phyloP scores from a whole-genome alignment of 345 rosid genomes.

The Linum lewisii region DNA sequence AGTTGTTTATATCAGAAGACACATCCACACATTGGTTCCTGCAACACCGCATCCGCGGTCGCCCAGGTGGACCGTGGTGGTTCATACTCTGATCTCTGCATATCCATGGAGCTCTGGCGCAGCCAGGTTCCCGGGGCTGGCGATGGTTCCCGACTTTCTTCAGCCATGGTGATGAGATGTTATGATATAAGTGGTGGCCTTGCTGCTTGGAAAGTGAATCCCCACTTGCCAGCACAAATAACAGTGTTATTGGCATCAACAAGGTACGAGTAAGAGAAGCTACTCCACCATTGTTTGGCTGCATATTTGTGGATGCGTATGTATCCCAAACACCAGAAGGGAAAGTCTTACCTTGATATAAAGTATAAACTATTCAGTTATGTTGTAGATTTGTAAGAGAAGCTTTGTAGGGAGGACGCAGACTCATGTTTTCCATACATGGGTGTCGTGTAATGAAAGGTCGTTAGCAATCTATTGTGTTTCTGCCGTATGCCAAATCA shows the following conservation, averaged over 20 bases:
- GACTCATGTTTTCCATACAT: slow-evolving; percentile 36
- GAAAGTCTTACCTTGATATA: slow-evolving; percentile 1
- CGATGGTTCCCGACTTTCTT: slow-evolving; percentile 15
- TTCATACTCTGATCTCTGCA: slow-evolving; percentile 22
- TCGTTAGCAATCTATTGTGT: background rate
- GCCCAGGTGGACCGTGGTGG: slow-evolving; percentile 6
- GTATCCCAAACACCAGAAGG: background rate
- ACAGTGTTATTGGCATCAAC: background rate
- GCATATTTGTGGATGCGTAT: slow-evolving; percentile 7
- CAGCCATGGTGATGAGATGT: slow-evolving; percentile 30
- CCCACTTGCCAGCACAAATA: slow-evolving; percentile 9
- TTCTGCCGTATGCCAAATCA: too few relatives aligned
- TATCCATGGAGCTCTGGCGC: slow-evolving; percentile 33
- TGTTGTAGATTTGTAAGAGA: background rate
- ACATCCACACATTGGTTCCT: slow-evolving; percentile 41
- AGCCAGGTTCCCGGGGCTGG: slow-evolving; percentile 17
- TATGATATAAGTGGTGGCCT: slow-evolving; percentile 9
- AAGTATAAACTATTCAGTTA: background rate
- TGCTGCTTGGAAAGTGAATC: background rate
- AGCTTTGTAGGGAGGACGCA: background rate
- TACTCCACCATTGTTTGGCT: slow-evolving; percentile 6
- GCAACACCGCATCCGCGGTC: slow-evolving; percentile 36
- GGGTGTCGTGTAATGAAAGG: slow-evolving; percentile 20
- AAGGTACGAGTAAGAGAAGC: slow-evolving; percentile 6
- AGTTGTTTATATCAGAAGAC: slow-evolving; percentile 28